Evolutionary conservation across 2,329 filamentous ascomycete genomes (phyloP).

Genomic region (Hypoxylon sp.): DNA sequence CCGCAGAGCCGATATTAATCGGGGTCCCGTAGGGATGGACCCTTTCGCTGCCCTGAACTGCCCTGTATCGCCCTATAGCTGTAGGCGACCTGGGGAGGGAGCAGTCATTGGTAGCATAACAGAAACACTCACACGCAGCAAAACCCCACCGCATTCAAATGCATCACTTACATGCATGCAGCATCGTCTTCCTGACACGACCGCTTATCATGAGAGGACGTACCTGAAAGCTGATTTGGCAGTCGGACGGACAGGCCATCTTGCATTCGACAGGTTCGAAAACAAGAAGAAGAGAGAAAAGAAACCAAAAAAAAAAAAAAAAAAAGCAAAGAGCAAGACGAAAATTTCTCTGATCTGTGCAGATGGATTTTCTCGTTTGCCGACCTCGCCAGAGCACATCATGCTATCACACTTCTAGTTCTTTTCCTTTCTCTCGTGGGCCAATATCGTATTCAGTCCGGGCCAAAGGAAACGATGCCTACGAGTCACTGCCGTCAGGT

Average conservation of each 20-base stretch:
- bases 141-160: conserved; percentile 7
- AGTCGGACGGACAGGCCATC: neutral
- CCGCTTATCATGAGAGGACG: neutral
- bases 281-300: no score
- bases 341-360: neutral
- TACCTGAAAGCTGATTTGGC: neutral
- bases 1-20: conserved; percentile 30
- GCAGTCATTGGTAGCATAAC: conserved; percentile 16
- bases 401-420: conserved; percentile 2
- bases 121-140: conserved; percentile 17
- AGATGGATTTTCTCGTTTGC: neutral
- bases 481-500: neutral
- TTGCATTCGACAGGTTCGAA: neutral
- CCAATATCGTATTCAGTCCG: conserved; percentile 14
- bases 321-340: no score
- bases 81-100: conserved; percentile 8
- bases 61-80: no score
- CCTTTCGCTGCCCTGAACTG: no score
- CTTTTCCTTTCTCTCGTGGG: conserved; percentile 5
- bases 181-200: conserved; percentile 6
- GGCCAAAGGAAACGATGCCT: conserved; percentile 17
- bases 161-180: conserved; percentile 30
- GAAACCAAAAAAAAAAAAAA: no score
- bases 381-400: neutral
- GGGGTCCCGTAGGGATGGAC: conserved; percentile 15